Evolutionary conservation across 2,329 filamentous ascomycete species (phyloP).

Genomic region (Claviceps sp.): DNA sequence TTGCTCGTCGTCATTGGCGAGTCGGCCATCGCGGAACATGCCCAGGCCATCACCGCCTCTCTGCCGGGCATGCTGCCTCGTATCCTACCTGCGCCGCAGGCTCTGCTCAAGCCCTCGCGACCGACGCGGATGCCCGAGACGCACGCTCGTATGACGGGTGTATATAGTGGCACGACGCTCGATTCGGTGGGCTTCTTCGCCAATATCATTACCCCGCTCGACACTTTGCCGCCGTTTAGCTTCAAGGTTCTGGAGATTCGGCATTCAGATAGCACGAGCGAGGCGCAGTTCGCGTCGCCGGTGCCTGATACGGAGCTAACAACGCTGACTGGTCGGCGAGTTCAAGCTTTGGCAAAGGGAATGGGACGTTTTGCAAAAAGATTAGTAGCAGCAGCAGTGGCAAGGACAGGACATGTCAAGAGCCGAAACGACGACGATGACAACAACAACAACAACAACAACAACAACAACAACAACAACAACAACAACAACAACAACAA

Average conservation of each 20-base stretch:
- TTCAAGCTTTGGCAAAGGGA: neutral
- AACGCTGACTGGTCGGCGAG: no score
- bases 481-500: no score
- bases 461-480: no score
- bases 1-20: constrained; percentile 51
- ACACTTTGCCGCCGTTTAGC: constrained; percentile 31
- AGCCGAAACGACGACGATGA: neutral
- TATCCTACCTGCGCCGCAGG: constrained; percentile 49
- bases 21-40: constrained; percentile 42
- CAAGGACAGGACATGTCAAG: neutral
- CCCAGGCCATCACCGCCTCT: constrained; percentile 45
- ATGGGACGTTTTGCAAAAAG: neutral
- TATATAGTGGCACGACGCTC: constrained; percentile 41
- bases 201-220: constrained; percentile 44
- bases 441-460: no score
- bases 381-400: neutral
- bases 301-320: no score
- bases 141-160: constrained; percentile 41
- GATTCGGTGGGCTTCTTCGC: constrained; percentile 48
- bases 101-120: constrained; percentile 42
- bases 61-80: constrained; percentile 44
- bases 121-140: constrained; percentile 42
- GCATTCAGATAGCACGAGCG: constrained; percentile 21
- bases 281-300: no score
- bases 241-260: constrained; percentile 36